phyloP scores from a whole-genome alignment of 495 filamentous ascomycete species.

The Aspergillus bridgeri region DNA sequence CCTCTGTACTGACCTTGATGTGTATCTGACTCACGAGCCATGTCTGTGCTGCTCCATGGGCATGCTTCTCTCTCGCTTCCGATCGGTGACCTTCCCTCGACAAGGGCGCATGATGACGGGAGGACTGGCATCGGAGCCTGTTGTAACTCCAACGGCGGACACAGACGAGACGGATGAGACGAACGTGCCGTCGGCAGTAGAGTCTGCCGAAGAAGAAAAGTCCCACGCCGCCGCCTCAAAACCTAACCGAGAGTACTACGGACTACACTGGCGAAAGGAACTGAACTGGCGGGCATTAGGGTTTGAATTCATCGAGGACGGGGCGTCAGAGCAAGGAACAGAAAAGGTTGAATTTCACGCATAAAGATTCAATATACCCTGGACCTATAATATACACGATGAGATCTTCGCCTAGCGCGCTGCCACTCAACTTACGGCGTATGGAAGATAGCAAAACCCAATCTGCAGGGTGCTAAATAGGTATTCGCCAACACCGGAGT shows the following conservation, averaged over 20 bases:
- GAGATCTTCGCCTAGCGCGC: slow-evolving; percentile 22
- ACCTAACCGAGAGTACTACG: slow-evolving; percentile 51
- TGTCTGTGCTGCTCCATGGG: slow-evolving; percentile 97
- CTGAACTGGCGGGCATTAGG: slow-evolving; percentile 89
- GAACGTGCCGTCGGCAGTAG: slow-evolving; percentile 11
- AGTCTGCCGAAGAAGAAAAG: slow-evolving; percentile 54
- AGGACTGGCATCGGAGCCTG: slow-evolving; percentile 39
- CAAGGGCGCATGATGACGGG: slow-evolving; percentile 41
- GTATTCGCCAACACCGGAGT: too few relatives aligned
- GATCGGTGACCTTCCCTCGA: slow-evolving; percentile 71
- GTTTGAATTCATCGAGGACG: slow-evolving; percentile 68
- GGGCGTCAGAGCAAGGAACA: background rate
- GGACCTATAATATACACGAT: background rate
- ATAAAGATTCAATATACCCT: background rate
- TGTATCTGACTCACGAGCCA: slow-evolving; percentile 91
- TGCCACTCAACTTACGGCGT: slow-evolving; percentile 31
- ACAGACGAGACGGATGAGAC: slow-evolving; percentile 3
- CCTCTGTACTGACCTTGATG: slow-evolving; percentile 84
- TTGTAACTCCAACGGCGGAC: slow-evolving; percentile 18
- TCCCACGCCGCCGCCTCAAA: slow-evolving; percentile 34
- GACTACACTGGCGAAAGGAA: slow-evolving; percentile 88
- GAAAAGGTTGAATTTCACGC: slow-evolving; percentile 22
- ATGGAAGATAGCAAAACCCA: slow-evolving; percentile 39
- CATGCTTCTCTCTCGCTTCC: slow-evolving; percentile 85
- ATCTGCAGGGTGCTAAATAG: slow-evolving; percentile 32